Percentiles rank a stretch among this genome's conserved stretches.
phyloP scores from a whole-genome alignment of 768 basidiomycete species.

The Trametes meyenii region DNA sequence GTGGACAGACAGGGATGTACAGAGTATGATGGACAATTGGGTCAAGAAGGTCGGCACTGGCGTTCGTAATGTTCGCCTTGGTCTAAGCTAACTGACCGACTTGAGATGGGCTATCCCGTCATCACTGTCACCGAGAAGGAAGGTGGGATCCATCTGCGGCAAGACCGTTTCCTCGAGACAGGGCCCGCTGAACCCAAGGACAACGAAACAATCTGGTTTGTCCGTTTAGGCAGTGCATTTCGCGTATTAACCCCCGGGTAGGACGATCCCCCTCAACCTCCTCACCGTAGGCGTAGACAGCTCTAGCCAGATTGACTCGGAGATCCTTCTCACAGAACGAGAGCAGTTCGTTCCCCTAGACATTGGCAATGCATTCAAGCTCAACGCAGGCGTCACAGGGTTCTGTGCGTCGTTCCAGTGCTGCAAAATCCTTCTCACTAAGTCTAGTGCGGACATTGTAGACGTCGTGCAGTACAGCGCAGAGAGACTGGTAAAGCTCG shows the following conservation, averaged over 20 bases:
- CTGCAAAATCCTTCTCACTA: too few species aligned
- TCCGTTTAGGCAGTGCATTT: too few species aligned
- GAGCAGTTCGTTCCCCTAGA: conserved; percentile 71
- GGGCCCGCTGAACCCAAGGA: conserved; percentile 79
- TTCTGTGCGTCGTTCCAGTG: conserved; percentile 57
- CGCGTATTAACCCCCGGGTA: conserved; percentile 29
- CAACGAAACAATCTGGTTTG: conserved; percentile 84
- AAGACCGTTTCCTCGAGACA: conserved; percentile 93
- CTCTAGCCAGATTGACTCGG: conserved; percentile 58
- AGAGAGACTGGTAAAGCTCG: conserved; percentile 77
- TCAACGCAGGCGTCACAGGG: conserved; percentile 87
- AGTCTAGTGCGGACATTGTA: conserved; percentile 31
- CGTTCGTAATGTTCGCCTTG: neutral
- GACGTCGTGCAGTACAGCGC: conserved; percentile 88
- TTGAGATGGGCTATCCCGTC: conserved; percentile 82
- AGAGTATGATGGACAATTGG: conserved; percentile 90
- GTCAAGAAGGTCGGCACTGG: conserved; percentile 61
- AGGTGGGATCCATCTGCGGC: conserved; percentile 75
- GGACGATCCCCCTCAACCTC: conserved; percentile 82
- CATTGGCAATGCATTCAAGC: conserved; percentile 78
- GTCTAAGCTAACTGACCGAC: neutral
- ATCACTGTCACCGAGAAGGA: conserved; percentile 79
- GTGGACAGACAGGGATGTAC: conserved; percentile 60
- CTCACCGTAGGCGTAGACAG: conserved; percentile 62
- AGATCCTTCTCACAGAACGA: conserved; percentile 65